Base-by-base conservation (phyloP, 139 green algal species). In the Zygnema cylindricum region DNA sequence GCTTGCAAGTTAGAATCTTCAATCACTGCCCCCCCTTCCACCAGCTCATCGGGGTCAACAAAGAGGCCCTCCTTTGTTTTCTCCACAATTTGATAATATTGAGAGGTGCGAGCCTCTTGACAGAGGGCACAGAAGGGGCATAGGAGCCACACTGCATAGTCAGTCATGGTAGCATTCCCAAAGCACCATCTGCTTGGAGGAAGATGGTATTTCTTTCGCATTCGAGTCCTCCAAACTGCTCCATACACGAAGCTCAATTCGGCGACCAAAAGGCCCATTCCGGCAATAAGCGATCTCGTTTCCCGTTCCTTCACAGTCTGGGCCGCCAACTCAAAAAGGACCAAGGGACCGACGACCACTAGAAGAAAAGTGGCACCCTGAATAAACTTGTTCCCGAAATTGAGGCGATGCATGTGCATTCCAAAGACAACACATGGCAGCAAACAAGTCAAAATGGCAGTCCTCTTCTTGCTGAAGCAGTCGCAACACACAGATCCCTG, bases 361-460 rank as follows among this genome's bases (percentile, higher is more conserved):
- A 89, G 77, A 3, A 75, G 30, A 40, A 89, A 89, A 40, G 73
- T 85, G n/a, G 55, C 23, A 25, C 32, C 54, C 75, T 89, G 85
- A 23, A 89, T 57, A 42, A 82, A 25, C 73, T 54, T 42, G 73
- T 89, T 86, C 40, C 85, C 85, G 36, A 84, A 85, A n/a, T 71
- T 71, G 25, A 89, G 85, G 25, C 85, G 73, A 76, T 89, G 75
- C 85, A 76, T 73, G 41, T 89, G 71, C 75, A 63, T 55, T 0
- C 85, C 85, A n/a, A 85, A 85, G 23, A 89, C 43, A 71, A 76
- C 82, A 71, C 73, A 84, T 42, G 32, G 41, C 71, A 71, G 83
- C 32, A 85, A 3, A 39, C 7, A 85, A 22, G 3, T 78, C 11
- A 89, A 71, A n/a, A 69, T 40, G 25, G 38, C 35, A 0, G 83